phyloP scores from a whole-genome alignment of 305 asterid species.

The Striga hermonthica region DNA sequence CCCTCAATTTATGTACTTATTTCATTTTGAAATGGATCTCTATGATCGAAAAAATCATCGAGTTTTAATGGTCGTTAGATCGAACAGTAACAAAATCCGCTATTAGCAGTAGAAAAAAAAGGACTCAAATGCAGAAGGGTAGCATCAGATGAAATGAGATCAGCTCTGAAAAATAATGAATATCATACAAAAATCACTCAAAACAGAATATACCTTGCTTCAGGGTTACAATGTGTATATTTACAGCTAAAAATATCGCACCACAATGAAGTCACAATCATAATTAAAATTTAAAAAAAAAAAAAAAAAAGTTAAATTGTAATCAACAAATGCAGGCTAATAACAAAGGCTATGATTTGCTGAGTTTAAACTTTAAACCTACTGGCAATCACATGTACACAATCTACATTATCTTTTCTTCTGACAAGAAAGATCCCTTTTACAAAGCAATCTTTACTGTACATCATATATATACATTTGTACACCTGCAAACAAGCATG shows the following conservation, averaged over 20 bases:
- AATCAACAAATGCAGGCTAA: conserved; percentile 14
- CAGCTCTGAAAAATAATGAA: background rate
- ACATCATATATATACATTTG: conserved; percentile 36
- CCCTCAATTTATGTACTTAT: no score
- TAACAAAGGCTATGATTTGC: conserved; percentile 22
- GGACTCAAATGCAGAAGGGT: no score
- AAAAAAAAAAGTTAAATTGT: background rate
- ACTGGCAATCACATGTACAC: conserved; percentile 33
- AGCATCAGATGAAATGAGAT: no score
- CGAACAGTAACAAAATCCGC: no score
- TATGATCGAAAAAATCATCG: no score
- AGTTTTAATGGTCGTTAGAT: no score
- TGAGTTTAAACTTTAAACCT: conserved; percentile 26
- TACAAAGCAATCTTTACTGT: conserved; percentile 31
- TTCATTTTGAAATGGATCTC: no score
- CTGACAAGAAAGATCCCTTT: conserved; percentile 14
- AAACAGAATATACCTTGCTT: conserved; percentile 17
- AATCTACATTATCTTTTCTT: conserved; percentile 34
- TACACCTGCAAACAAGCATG: conserved; percentile 43
- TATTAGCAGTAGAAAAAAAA: no score
- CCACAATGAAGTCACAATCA: conserved; percentile 9
- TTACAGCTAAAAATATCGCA: conserved; percentile 29
- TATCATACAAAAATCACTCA: conserved; percentile 22
- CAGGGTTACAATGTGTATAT: conserved; percentile 21
- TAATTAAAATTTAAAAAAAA: conserved; percentile 30